Evolutionary conservation across 1,139 yeast genomes (phyloP), one percentile per base, ranked within the genome.

Genomic region (Candida smagusa): DNA sequence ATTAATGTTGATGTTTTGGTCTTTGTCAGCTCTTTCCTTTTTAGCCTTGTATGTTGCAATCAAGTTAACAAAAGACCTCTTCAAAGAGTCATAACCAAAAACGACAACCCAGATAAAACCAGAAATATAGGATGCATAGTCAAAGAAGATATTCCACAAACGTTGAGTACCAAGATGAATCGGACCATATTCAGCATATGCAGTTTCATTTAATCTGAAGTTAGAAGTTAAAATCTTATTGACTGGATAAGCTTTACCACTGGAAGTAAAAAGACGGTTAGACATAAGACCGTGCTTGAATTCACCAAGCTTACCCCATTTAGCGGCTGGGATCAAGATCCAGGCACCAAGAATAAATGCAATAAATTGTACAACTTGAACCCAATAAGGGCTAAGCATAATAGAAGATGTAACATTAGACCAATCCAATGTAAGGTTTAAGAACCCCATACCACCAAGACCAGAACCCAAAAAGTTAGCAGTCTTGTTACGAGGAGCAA

Each of bases 241-340:
- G 1, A 68, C 58, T 6, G 76, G 76, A 41, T 70, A 71, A 9
- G 43, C 38, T 0, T 53, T 42, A 3, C 76, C 75, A 33, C 54
- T 49, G 2, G 41, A 36, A 4, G 56, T 46, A 35, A 68, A 60
- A 8, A 69, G 52, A 7, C 60, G 48, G 45, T 70, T 71, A 3
- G 71, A 63, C 75, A 69, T 70, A 30, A 70, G 48, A 1, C 74
- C 74, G 31, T 42, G 44, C 38, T 49, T 64, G 39, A 49, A 58
- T n/a, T 11, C 12, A 5, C 41, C 41, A 23, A 49, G 26, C 12
- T 35, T 37, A 2, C 50, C 49, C 53, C 54, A 52, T 32, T 50
- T 50, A 1, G 43, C 54, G 11, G 44, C 22, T 3, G 56, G 56
- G 21, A 52, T 42, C 24, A 52, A 33, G 8, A 50, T 34, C 56